Conservation (phyloP, 2,329 filamentous ascomycete species). For the Penicillium oxalicum region DNA sequence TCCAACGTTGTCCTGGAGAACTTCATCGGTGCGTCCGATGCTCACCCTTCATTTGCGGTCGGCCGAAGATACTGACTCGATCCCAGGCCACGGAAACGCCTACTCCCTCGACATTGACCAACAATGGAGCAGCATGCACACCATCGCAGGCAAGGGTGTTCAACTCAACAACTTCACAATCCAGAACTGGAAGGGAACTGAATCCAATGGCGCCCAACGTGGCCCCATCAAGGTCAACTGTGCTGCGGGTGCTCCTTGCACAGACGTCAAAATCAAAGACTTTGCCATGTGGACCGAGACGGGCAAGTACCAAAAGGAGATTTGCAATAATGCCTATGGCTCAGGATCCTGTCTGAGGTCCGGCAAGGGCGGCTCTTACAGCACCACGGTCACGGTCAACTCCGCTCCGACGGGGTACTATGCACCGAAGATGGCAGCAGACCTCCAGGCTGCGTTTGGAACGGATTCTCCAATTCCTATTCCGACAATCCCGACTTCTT, state of each 20-base stretch:
- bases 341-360: slow-evolving; percentile 43
- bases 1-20: slow-evolving; percentile 49
- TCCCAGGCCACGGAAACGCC: slow-evolving; percentile 50
- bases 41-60: not conserved
- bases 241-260: slow-evolving; percentile 48
- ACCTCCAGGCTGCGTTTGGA: slow-evolving; percentile 23
- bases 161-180: slow-evolving; percentile 49
- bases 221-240: slow-evolving; percentile 52
- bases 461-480: slow-evolving; percentile 22
- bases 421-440: slow-evolving; percentile 23
- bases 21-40: slow-evolving; percentile 42
- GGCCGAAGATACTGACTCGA: not conserved
- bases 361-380: slow-evolving; percentile 17
- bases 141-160: slow-evolving; percentile 46
- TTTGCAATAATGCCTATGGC: slow-evolving; percentile 48
- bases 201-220: slow-evolving; percentile 44
- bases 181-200: slow-evolving; percentile 52
- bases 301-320: slow-evolving; percentile 29
- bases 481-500: slow-evolving; percentile 24
- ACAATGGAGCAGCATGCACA: slow-evolving; percentile 45
- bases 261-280: slow-evolving; percentile 46
- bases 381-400: slow-evolving; percentile 17
- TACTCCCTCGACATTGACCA: slow-evolving; percentile 54
- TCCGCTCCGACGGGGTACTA: slow-evolving; percentile 24
- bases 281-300: slow-evolving; percentile 44